phyloP scores from a whole-genome alignment of 768 basidiomycete species.

The Cantharellus cinnabarinus region DNA sequence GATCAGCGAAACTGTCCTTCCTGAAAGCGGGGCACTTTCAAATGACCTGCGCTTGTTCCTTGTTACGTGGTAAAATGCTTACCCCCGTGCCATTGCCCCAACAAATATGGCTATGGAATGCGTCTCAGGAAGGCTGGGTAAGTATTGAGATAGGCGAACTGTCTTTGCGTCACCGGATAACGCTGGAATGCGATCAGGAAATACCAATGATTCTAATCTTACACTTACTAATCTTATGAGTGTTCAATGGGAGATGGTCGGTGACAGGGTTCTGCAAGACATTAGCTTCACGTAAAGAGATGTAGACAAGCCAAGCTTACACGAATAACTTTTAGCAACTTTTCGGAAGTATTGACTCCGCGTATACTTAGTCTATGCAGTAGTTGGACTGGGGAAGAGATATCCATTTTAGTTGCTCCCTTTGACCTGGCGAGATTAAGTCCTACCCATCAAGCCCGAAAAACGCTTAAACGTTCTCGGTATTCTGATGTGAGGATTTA shows the following conservation, averaged over 20 bases:
- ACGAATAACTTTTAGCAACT: conserved; percentile 91
- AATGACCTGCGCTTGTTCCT: background rate
- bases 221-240: conserved; percentile 77
- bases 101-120: conserved; percentile 90
- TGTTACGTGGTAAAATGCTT: conserved; percentile 4
- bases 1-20: conserved; percentile 91
- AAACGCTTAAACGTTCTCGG: conserved; percentile 98
- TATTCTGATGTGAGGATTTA: conserved; percentile 94
- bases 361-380: conserved; percentile 90
- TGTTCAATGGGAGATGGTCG: conserved; percentile 88
- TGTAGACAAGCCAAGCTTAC: conserved; percentile 22
- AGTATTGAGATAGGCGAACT: conserved; percentile 58
- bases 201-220: background rate
- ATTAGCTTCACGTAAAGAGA: background rate
- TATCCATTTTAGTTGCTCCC: background rate
- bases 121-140: conserved; percentile 67
- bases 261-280: conserved; percentile 63
- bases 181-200: conserved; percentile 25
- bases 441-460: conserved; percentile 85
- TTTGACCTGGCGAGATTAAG: background rate
- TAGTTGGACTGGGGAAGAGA: conserved; percentile 56
- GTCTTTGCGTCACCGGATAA: conserved; percentile 82
- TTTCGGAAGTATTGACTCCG: conserved; percentile 91
- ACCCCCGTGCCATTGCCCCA: conserved; percentile 92
- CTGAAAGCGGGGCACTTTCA: conserved; percentile 9